These are phyloP conservation scores for Clitoria ternatea DNA, from an alignment of 306 rosid species.

Conservation along the genomic window DNA sequence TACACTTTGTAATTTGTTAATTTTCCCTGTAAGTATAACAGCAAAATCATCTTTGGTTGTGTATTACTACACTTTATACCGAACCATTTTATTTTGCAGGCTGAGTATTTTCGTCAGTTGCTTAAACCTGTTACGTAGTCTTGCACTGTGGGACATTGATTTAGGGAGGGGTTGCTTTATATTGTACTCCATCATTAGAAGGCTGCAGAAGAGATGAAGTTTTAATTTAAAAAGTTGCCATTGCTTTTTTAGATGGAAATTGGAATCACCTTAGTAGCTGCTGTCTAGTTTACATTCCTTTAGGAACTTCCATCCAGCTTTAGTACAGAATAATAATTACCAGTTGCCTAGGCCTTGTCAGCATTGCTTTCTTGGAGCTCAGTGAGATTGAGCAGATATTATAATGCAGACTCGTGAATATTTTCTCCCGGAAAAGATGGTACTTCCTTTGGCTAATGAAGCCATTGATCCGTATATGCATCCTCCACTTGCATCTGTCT, in stretches of 20 bases:
- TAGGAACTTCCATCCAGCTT: slow-evolving; percentile 38
- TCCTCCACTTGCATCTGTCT: slow-evolving; percentile 56
- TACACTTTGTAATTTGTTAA: not conserved
- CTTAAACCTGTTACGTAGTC: slow-evolving; percentile 99
- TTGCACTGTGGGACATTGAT: slow-evolving; percentile 33
- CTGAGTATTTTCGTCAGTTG: slow-evolving; percentile 95
- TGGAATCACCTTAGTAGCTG: slow-evolving; percentile 41
- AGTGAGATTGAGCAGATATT: slow-evolving; percentile 28
- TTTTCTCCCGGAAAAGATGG: slow-evolving; percentile 47
- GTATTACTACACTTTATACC: not conserved
- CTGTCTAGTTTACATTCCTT: slow-evolving; percentile 40
- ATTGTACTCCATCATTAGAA: slow-evolving; percentile 45
- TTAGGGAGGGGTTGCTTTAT: slow-evolving; percentile 44
- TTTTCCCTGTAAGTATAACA: not conserved
- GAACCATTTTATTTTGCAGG: slow-evolving; percentile 48
- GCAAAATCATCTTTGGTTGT: not conserved
- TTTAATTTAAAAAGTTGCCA: slow-evolving; percentile 45
- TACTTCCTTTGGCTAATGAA: slow-evolving; percentile 50
- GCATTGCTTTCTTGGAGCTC: slow-evolving; percentile 28
- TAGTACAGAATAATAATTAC: slow-evolving; percentile 39
- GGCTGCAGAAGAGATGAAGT: slow-evolving; percentile 38
- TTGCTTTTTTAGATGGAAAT: slow-evolving; percentile 39
- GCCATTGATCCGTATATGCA: slow-evolving; percentile 46
- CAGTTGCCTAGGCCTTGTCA: slow-evolving; percentile 34
- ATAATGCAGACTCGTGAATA: slow-evolving; percentile 67